A percentile compares a stretch with the other conserved stretches of the same genome.
These are phyloP conservation scores for Nicotiana otophora DNA, from an alignment of 257 asterid species.

Conservation along the genomic window DNA sequence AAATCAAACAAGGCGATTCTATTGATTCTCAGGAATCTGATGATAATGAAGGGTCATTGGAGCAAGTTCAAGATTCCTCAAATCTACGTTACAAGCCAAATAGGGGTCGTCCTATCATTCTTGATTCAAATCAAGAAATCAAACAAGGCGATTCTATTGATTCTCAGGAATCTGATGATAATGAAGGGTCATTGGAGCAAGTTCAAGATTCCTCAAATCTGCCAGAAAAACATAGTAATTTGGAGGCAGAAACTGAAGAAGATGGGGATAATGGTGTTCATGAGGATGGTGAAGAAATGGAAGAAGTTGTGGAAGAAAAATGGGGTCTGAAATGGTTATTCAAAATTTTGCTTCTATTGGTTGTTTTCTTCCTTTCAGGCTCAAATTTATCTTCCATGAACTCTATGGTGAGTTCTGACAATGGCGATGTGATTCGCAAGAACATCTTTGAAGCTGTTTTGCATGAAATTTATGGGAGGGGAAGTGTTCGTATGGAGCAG, in stretches of 20 bases:
- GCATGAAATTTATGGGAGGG: conserved; percentile 9
- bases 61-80: conserved; percentile 17
- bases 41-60: conserved; percentile 24
- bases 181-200: conserved; percentile 23
- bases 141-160: neutral
- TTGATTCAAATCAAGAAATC: conserved; percentile 18
- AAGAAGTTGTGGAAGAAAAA: conserved; percentile 22
- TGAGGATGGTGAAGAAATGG: conserved; percentile 24
- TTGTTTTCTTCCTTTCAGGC: conserved; percentile 30
- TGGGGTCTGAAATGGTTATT: conserved; percentile 39
- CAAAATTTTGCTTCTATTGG: conserved; percentile 35
- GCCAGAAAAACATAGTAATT: neutral
- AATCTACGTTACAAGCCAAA: conserved; percentile 60
- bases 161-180: conserved; percentile 21
- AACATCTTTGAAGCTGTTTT: conserved; percentile 26
- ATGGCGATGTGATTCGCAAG: conserved; percentile 21
- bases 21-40: conserved; percentile 16
- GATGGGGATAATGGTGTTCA: conserved; percentile 19
- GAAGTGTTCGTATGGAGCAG: neutral
- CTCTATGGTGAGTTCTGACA: neutral
- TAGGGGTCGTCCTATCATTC: conserved; percentile 34
- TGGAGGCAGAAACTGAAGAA: conserved; percentile 8
- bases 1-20: neutral
- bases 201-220: conserved; percentile 14
- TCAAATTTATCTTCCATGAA: conserved; percentile 35